Percentiles rank a stretch among this genome's conserved stretches.
These are phyloP conservation scores for Coemansia sp. DNA, from an alignment of 192 early-diverging fungal genomes.

Conservation along the genomic window DNA sequence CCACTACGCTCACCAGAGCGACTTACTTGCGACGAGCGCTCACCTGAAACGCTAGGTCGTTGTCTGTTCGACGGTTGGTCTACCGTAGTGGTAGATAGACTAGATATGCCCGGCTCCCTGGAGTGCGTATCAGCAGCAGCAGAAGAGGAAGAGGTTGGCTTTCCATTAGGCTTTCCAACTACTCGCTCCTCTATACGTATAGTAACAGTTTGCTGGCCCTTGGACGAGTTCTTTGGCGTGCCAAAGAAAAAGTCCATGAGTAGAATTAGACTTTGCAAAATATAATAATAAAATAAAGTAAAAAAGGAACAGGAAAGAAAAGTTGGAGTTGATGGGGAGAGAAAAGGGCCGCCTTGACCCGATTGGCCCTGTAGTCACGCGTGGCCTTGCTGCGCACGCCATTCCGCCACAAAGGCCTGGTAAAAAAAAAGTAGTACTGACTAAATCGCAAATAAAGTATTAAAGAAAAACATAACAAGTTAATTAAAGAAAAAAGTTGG, in stretches of 20 bases:
- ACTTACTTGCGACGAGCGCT: not conserved
- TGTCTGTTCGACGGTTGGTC: not conserved
- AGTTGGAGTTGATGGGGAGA: not conserved
- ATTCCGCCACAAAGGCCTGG: too few species aligned
- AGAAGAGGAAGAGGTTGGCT: not conserved
- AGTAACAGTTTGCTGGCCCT: conserved; percentile 28
- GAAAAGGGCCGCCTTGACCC: not conserved
- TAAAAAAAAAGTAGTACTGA: too few species aligned
- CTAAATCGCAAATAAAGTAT: not conserved
- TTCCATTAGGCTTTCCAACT: conserved; percentile 4
- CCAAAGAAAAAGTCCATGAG: conserved; percentile 58
- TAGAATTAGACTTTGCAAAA: not conserved
- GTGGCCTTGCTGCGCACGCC: not conserved
- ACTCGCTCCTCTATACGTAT: conserved; percentile 49
- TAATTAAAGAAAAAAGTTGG: not conserved
- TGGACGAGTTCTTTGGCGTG: conserved; percentile 18
- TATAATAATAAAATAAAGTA: not conserved
- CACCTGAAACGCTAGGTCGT: not conserved
- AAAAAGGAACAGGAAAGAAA: not conserved
- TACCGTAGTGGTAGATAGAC: not conserved
- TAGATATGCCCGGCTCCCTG: not conserved
- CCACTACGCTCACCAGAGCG: not conserved
- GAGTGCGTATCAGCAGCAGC: not conserved
- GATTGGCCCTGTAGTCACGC: too few species aligned
- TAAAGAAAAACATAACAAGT: not conserved